Conservation (phyloP, 305 asterid genomes). For the Fraxinus xanthoxyloides region DNA sequence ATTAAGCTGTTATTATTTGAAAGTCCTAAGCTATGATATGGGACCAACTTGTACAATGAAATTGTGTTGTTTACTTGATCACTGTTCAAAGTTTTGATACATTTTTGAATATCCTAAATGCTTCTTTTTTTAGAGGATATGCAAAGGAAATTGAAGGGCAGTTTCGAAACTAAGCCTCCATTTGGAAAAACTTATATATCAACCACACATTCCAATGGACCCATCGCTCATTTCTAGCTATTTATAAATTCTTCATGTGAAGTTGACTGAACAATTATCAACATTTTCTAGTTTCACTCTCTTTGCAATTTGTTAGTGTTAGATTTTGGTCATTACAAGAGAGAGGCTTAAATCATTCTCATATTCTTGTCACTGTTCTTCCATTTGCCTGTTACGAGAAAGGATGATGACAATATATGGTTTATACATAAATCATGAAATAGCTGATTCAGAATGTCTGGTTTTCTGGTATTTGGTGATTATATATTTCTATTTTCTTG, state of each 20-base stretch:
- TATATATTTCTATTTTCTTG: not conserved
- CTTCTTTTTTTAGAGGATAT: not conserved
- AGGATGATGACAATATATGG: not conserved
- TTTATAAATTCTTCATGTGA: not conserved
- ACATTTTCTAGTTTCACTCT: not conserved
- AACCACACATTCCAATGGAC: not conserved
- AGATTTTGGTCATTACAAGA: not conserved
- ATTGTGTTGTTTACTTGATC: constrained; percentile 2
- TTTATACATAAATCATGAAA: not conserved
- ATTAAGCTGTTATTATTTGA: not conserved
- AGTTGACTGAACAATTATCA: not conserved
- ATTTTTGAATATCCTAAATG: not conserved
- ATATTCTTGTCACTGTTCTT: not conserved
- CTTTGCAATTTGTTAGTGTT: not conserved
- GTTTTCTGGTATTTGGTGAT: not conserved
- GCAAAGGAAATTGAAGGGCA: not conserved
- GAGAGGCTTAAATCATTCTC: not conserved
- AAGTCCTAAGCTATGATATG: constrained; percentile 14
- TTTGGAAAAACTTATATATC: not conserved
- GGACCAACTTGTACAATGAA: not conserved
- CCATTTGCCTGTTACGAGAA: not conserved
- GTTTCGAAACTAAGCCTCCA: not conserved
- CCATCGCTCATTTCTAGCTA: not conserved
- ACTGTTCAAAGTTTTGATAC: not conserved
- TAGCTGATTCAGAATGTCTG: not conserved